phyloP scores from a whole-genome alignment of 2,329 filamentous ascomycete species.

The Ramularia endophylla region DNA sequence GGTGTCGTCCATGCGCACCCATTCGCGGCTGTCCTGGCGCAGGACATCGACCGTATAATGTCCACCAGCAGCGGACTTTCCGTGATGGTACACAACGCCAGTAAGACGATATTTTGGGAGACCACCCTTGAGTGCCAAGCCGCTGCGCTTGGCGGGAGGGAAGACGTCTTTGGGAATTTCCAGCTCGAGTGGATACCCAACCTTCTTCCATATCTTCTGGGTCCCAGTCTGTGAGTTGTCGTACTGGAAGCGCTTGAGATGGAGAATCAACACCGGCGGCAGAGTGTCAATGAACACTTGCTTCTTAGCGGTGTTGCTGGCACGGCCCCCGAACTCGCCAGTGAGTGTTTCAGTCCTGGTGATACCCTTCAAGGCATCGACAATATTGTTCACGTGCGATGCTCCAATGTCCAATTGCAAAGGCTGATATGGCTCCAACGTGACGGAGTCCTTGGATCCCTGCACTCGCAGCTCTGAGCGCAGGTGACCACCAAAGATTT shows the following conservation, averaged over 20 bases:
- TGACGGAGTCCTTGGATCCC: conserved; percentile 84
- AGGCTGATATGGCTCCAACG: conserved; percentile 87
- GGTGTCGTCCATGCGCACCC: conserved; percentile 95
- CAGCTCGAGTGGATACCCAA: conserved; percentile 89
- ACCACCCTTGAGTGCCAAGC: conserved; percentile 58
- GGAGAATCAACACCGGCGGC: conserved; percentile 85
- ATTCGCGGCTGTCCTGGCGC: conserved; percentile 89
- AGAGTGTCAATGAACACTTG: conserved; percentile 91
- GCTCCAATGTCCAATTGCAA: conserved; percentile 92
- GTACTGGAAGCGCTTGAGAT: conserved; percentile 96
- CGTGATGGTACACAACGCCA: conserved; percentile 93
- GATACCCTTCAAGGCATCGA: conserved; percentile 80
- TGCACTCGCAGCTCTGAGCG: conserved; percentile 84
- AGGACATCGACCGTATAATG: conserved; percentile 98
- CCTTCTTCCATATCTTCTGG: conserved; percentile 97
- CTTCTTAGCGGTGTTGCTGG: conserved; percentile 70
- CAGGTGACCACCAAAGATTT: conserved; percentile 88
- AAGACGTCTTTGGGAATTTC: conserved; percentile 91
- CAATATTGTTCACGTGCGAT: conserved; percentile 78
- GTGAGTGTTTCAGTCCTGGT: conserved; percentile 80
- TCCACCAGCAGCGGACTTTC: conserved; percentile 90
- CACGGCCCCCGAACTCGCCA: conserved; percentile 75
- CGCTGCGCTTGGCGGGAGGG: conserved; percentile 65
- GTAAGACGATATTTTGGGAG: conserved; percentile 80
- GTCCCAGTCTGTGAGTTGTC: conserved; percentile 73